Conservation (phyloP, 805 yeast genomes). For the Wickerhamiella alocasiicola region DNA sequence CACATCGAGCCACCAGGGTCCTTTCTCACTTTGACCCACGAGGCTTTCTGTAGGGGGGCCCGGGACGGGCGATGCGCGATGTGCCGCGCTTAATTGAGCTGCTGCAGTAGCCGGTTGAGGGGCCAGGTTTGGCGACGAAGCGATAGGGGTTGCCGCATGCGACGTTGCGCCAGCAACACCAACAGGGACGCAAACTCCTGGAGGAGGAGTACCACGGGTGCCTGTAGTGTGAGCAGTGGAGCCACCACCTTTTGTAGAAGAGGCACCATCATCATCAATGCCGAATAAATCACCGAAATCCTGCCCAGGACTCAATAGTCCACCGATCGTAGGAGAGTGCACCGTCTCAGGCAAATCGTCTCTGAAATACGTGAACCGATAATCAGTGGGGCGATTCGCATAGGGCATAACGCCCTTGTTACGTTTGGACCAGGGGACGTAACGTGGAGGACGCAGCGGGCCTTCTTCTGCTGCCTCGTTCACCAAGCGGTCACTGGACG, state of each 20-base stretch:
- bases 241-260: neutral
- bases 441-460: conserved; percentile 60
- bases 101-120: conserved; percentile 12
- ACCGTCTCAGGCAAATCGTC: conserved; percentile 82
- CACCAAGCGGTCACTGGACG: conserved; percentile 31
- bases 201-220: neutral
- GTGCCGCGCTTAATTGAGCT: conserved; percentile 3
- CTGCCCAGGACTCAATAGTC: conserved; percentile 53
- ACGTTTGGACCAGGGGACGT: conserved; percentile 58
- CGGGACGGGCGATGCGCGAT: conserved; percentile 7
- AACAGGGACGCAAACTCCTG: conserved; percentile 1
- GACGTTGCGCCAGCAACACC: conserved; percentile 2
- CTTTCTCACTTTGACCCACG: conserved; percentile 17
- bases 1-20: conserved; percentile 90
- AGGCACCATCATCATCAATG: neutral
- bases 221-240: neutral
- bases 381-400: conserved; percentile 30
- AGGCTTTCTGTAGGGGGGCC: neutral
- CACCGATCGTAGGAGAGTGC: conserved; percentile 80
- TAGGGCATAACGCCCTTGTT: conserved; percentile 10
- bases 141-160: conserved; percentile 8
- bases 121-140: conserved; percentile 2
- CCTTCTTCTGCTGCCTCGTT: conserved; percentile 48
- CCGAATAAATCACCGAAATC: conserved; percentile 47
- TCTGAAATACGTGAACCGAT: conserved; percentile 82